phyloP scores from a whole-genome alignment of 1,284 basidiomycete genomes.

The Leccinum subrobustum region DNA sequence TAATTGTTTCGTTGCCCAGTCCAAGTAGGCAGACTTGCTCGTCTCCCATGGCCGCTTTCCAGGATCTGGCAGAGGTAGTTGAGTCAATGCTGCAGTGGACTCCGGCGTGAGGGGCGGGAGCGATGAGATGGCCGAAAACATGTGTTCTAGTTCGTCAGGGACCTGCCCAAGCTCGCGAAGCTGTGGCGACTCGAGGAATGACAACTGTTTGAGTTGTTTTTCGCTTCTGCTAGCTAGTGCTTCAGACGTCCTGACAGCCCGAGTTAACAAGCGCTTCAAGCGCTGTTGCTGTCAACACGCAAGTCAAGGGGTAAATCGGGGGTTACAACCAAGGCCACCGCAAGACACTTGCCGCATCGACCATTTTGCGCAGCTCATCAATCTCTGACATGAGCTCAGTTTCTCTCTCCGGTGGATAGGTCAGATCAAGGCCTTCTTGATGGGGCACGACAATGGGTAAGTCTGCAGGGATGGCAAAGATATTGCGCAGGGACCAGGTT shows the following conservation, averaged over 20 bases:
- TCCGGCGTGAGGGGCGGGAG: conserved; percentile 53
- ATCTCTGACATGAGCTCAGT: conserved; percentile 60
- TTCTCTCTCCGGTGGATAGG: conserved; percentile 49
- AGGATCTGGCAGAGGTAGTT: conserved; percentile 46
- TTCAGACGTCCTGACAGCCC: conserved; percentile 46
- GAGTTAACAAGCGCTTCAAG: conserved; percentile 51
- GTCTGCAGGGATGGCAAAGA: conserved; percentile 65
- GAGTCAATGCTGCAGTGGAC: conserved; percentile 38
- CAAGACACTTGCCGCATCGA: conserved; percentile 55
- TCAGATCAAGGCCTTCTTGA: conserved; percentile 57
- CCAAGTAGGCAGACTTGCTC: conserved; percentile 60
- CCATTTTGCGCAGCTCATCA: conserved; percentile 51
- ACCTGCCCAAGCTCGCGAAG: conserved; percentile 36
- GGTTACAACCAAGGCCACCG: not conserved
- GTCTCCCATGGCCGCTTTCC: conserved; percentile 74
- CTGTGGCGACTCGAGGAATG: conserved; percentile 42
- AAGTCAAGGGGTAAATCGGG: conserved; percentile 4
- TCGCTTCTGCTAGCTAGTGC: conserved; percentile 45
- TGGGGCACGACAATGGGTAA: conserved; percentile 69
- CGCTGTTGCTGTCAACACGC: conserved; percentile 54
- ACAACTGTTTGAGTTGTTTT: conserved; percentile 42
- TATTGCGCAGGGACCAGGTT: conserved; percentile 74
- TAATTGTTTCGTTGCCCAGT: conserved; percentile 63
- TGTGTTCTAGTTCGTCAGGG: conserved; percentile 37
- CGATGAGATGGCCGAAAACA: conserved; percentile 48